A percentile compares a stretch with the other conserved stretches of the same genome.
These are phyloP conservation scores for Colletotrichum truncatum DNA, from an alignment of 2,329 filamentous ascomycete genomes.

Conservation along the genomic window DNA sequence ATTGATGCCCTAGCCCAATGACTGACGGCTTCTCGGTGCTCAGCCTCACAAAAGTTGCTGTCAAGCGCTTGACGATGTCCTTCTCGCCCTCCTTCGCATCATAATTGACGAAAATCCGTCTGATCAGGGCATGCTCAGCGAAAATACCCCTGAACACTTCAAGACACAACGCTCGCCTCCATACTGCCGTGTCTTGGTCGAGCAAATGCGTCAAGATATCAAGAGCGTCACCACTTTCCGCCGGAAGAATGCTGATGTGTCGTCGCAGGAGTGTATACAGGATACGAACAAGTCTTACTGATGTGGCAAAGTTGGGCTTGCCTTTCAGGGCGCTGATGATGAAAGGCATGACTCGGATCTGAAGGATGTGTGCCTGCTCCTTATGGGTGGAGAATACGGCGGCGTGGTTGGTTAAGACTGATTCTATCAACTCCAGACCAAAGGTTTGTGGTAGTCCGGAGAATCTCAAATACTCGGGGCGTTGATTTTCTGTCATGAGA, in stretches of 20 bases:
- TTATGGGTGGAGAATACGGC: constrained; percentile 79
- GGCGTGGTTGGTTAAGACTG: constrained; percentile 86
- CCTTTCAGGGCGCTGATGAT: constrained; percentile 82
- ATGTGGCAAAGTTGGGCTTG: constrained; percentile 81
- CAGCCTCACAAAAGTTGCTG: constrained; percentile 89
- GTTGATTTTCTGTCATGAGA: constrained; percentile 84
- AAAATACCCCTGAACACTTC: constrained; percentile 91
- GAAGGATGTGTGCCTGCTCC: constrained; percentile 83
- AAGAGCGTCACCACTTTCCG: constrained; percentile 85
- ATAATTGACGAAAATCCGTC: constrained; percentile 83
- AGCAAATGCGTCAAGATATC: constrained; percentile 85
- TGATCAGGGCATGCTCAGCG: constrained; percentile 78
- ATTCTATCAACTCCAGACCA: constrained; percentile 91
- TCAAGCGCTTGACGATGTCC: constrained; percentile 81
- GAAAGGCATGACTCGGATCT: constrained; percentile 82
- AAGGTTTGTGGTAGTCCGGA: constrained; percentile 83
- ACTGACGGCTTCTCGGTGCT: constrained; percentile 90
- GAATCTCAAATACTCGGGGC: constrained; percentile 83
- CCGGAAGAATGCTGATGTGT: constrained; percentile 77
- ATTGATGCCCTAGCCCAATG: constrained; percentile 90
- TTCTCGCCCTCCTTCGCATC: constrained; percentile 79
- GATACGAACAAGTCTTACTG: constrained; percentile 83
- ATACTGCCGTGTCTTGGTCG: constrained; percentile 83
- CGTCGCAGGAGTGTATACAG: constrained; percentile 82
- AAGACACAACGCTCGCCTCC: constrained; percentile 92